Evolutionary conservation across 2,329 filamentous ascomycete species (phyloP).

Genomic region (Sporothrix sp.): DNA sequence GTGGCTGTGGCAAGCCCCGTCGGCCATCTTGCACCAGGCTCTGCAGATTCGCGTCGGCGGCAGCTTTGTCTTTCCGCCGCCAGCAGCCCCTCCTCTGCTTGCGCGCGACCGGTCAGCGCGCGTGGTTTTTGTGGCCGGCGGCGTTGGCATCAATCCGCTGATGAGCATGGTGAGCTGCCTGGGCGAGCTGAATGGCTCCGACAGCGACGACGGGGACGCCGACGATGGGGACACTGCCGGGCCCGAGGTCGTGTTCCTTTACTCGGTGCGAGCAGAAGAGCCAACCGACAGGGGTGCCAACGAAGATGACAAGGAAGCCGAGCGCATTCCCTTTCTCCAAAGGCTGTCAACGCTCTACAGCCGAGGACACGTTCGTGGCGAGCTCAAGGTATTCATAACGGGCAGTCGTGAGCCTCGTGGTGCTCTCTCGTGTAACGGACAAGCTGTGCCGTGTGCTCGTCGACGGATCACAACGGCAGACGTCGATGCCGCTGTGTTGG

Average conservation of each 20-base stretch:
- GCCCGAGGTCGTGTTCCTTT: conserved; percentile 49
- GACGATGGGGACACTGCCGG: background rate
- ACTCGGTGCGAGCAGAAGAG: conserved; percentile 40
- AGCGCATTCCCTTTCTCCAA: conserved; percentile 40
- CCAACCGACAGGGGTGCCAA: conserved; percentile 14
- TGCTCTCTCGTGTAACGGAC: conserved; percentile 17
- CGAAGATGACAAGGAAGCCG: background rate
- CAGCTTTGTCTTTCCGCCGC: conserved; percentile 69
- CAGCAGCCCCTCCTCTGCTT: conserved; percentile 30
- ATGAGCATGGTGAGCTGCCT: conserved; percentile 62
- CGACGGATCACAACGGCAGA: conserved; percentile 37
- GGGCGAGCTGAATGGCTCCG: conserved; percentile 29
- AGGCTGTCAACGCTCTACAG: conserved; percentile 35
- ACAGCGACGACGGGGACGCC: background rate
- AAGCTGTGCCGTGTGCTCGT: conserved; percentile 23
- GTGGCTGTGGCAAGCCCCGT: conserved; percentile 57
- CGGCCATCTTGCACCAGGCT: conserved; percentile 45
- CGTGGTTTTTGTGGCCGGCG: conserved; percentile 68
- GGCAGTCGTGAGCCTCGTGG: background rate
- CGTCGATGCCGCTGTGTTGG: conserved; percentile 31
- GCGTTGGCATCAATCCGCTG: conserved; percentile 73
- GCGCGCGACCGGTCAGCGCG: conserved; percentile 26
- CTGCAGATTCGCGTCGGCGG: conserved; percentile 67
- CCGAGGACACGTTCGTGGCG: conserved; percentile 29
- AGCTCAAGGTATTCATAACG: conserved; percentile 38